Evolutionary conservation across 2,329 filamentous ascomycete genomes (phyloP), one percentile per base, ranked within the genome.

Genomic region (Verticillium isaacii): DNA sequence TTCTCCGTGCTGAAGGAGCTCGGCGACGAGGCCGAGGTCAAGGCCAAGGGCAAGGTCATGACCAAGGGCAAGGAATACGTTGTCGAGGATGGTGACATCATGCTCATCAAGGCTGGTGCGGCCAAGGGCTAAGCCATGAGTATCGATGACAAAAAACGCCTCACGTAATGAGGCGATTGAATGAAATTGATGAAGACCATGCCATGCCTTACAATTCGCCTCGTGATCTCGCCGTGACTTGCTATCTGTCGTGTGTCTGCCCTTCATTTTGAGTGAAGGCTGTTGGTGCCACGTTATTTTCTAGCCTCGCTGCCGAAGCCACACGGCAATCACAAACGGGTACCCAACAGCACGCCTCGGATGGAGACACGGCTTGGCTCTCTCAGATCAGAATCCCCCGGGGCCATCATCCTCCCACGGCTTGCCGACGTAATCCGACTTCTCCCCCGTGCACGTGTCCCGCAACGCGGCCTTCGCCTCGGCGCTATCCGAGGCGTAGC

Each of bases 61-160:
- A 98, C 94, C 63, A 99, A 99, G 85, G 95, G 95, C 74, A 98
- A 98, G 82, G 94, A 98, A 59, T 98, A 99, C 75, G 85, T 94
- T 6, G 87, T 95, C 12, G 88, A 93, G 74, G 92, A 96, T 72
- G 92, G 91, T 58, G 92, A 89, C 67, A 88, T 89, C 69, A 75
- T 97, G 68, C 85, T 97, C 70, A 93, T 97, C 84, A 97, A 97
- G 85, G 90, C 90, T 36, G 91, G 90, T 79, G 90, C 90, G 59
- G 90, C 90, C 68, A 93, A 93, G 84, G 80, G 81, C 66, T 91
- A 80, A 75, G 58, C 61, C 61, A 59, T 50, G 45, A 64, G 57
- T 65, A 60, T 63, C 59, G 36, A 60, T 64, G 62, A 29, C 29
- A 29, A 63, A 32, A 63, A 63, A 63, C 45, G 9, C 19, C 17